Percentiles rank a stretch among this genome's conserved stretches.
phyloP scores from a whole-genome alignment of 768 basidiomycete genomes.

The Trametes cubensis region DNA sequence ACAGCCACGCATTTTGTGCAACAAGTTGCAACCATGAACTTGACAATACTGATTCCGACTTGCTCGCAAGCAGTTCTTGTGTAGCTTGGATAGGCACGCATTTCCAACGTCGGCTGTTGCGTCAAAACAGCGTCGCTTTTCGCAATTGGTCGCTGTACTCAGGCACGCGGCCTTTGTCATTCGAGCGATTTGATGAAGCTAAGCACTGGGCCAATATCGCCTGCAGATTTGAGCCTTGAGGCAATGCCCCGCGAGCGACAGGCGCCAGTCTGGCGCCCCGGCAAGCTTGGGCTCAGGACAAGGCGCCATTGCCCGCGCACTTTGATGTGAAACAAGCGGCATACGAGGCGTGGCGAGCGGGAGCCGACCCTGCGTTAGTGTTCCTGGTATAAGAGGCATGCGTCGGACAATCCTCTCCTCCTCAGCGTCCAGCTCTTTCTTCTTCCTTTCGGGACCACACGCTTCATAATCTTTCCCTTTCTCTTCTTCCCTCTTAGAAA shows the following conservation, averaged over 20 bases:
- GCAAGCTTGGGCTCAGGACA: not conserved
- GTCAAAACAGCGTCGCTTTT: not conserved
- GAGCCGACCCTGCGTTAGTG: not conserved
- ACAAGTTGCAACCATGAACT: too few species aligned
- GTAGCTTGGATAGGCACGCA: too few species aligned
- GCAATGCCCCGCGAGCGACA: not conserved
- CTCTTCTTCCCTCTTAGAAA: not conserved
- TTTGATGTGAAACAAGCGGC: constrained; percentile 2
- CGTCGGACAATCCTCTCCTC: too few species aligned
- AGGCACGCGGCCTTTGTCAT: not conserved
- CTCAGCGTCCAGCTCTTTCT: constrained; percentile 15
- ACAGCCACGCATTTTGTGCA: too few species aligned
- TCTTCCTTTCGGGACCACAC: not conserved
- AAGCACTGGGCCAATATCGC: not conserved
- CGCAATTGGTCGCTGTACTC: not conserved
- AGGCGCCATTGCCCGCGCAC: not conserved
- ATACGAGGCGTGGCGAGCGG: not conserved
- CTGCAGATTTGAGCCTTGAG: not conserved
- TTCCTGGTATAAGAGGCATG: not conserved
- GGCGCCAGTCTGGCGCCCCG: too few species aligned
- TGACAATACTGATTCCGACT: too few species aligned
- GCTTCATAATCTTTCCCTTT: not conserved
- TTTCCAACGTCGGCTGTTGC: not conserved
- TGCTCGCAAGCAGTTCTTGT: too few species aligned
- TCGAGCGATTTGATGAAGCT: not conserved